Evolutionary conservation across 2,329 filamentous ascomycete genomes (phyloP).

Genomic region (Ceratocystis lukuohia): DNA sequence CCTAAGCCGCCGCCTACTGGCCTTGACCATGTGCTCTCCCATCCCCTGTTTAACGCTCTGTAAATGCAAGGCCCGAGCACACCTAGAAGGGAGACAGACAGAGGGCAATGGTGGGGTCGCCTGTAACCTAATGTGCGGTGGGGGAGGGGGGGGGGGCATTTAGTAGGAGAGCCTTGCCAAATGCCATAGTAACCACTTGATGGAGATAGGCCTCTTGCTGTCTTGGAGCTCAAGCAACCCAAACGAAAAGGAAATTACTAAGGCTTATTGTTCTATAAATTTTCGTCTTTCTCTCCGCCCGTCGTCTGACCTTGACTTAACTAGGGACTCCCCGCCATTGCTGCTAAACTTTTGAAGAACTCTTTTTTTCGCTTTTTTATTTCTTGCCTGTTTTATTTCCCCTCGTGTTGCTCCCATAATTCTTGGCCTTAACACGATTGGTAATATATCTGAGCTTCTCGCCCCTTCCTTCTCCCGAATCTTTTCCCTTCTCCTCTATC

Average conservation of each 20-base stretch:
- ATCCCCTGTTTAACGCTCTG: no score
- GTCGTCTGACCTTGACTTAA: not conserved
- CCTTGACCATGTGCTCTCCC: no score
- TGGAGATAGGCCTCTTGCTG: not conserved
- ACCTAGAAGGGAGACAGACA: no score
- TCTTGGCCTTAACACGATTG: not conserved
- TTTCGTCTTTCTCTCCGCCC: not conserved
- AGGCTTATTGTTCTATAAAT: no score
- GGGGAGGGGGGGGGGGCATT: not conserved
- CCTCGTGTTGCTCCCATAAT: not conserved
- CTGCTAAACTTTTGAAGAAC: not conserved
- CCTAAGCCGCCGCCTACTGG: no score
- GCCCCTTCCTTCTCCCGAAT: not conserved
- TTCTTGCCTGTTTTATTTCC: not conserved
- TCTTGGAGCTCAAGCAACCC: not conserved
- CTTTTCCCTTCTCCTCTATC: not conserved
- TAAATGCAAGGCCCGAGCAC: no score
- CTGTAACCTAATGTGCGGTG: slow-evolving; percentile 3
- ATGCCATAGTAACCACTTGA: no score
- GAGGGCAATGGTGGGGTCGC: not conserved
- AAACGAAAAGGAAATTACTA: no score
- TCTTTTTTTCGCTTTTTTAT: not conserved
- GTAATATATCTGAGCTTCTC: not conserved
- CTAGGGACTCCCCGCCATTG: not conserved
- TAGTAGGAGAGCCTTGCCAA: not conserved